Evolutionary conservation across 768 basidiomycete species (phyloP), one percentile per base, ranked within the genome.

Genomic region (Inosperma sp.): DNA sequence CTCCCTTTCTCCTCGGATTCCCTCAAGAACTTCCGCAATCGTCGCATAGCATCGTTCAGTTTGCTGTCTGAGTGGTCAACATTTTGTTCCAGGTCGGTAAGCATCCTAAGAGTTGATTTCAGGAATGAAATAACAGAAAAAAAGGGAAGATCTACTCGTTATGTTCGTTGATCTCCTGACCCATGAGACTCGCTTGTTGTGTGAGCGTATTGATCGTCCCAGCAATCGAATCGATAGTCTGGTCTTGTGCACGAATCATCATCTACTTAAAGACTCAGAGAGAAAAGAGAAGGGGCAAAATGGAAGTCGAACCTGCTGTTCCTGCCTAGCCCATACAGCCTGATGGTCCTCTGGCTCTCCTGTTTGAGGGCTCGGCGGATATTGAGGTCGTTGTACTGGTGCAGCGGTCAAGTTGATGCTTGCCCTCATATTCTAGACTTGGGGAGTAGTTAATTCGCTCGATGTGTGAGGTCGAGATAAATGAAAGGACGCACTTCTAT

Each of bases 141-240:
- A 22, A 31, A 45, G 37, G 40, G 16, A 19, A 23, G 23, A 67
- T 65, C 55, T 55, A 95, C 95, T 91, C 90, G 58, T 86, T 89
- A 60, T 99, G 96, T 63, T 94, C 92, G 7, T 65, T 73, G 43
- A 98, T 89, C 64, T 99, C 96, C 51, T 82, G 83, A 0, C 95
- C 95, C 83, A 99, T 99, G 26, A 97, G 72, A 9, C 86, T 88
- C 0, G 96, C 96, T 68, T 98, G 96, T 56, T 89, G 84, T 0
- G 86, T 84, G 6, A 99, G 72, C 1, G 87, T 93, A 50, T 65
- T 82, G 47, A 99, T 67, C 2, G 94, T 93, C 0, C 93, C 92
- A 0, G 86, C 80, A 62, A 99, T 94, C 0, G 86, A 80, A 49
- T 86, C 83, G 59, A 99, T 86, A 0, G 93, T 87, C 23, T 82